Evolutionary conservation across 108 stramenopile genomes (phyloP).

Genomic region (Parietichytrium sp.): DNA sequence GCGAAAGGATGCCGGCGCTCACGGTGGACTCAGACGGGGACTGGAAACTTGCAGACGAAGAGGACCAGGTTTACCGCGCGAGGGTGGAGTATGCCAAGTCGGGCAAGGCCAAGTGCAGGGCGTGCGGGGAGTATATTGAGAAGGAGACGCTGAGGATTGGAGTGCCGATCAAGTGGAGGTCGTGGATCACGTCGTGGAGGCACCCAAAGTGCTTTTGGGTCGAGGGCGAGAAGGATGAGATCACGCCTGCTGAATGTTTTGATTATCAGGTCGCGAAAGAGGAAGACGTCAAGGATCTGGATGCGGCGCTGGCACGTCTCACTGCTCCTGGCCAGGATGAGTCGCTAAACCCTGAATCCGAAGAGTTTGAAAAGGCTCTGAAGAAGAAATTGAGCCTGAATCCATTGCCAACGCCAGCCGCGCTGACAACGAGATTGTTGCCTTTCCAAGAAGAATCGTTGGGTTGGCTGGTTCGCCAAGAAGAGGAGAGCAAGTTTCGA

Average conservation of each 20-base stretch:
- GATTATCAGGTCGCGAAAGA: constrained; percentile 61
- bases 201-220: constrained; percentile 54
- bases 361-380: constrained; percentile 82
- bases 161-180: neutral
- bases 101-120: constrained; percentile 5
- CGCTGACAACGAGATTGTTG: constrained; percentile 72
- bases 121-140: constrained; percentile 14
- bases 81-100: neutral
- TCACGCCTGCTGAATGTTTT: constrained; percentile 57
- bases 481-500: constrained; percentile 65
- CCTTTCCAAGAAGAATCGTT: constrained; percentile 94
- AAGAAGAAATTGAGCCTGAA: no score
- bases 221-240: constrained; percentile 65
- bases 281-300: constrained; percentile 60
- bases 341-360: constrained; percentile 72
- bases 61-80: neutral
- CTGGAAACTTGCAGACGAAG: neutral
- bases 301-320: constrained; percentile 60
- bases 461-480: constrained; percentile 86
- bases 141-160: constrained; percentile 24
- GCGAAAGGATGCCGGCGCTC: neutral
- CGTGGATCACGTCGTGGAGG: constrained; percentile 33
- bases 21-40: neutral
- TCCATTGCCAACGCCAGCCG: no score
- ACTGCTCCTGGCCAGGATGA: constrained; percentile 68